Percentiles rank a stretch among this genome's conserved stretches.
Evolutionary conservation across 352 stramenopile genomes (phyloP).

Genomic region (Pythium phragmiticola): DNA sequence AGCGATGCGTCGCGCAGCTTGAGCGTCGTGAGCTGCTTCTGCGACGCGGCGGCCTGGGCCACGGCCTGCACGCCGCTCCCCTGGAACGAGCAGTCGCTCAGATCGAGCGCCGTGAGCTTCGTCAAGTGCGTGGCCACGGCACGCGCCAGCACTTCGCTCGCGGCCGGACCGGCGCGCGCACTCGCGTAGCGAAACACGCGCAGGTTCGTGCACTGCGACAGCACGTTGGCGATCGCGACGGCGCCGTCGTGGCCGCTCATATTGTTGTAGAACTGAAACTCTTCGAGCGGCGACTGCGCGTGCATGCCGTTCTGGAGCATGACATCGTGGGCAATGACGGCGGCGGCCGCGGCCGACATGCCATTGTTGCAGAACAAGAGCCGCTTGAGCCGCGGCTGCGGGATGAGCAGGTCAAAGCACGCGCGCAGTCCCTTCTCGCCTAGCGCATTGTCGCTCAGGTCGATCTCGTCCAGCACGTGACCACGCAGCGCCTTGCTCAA

Average conservation of each 20-base stretch:
- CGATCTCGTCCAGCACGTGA: slow-evolving; percentile 80
- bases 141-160: slow-evolving; percentile 46
- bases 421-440: slow-evolving; percentile 75
- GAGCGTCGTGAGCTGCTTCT: slow-evolving; percentile 69
- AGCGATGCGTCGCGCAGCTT: slow-evolving; percentile 91
- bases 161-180: slow-evolving; percentile 53
- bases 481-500: slow-evolving; percentile 78
- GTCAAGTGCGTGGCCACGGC: slow-evolving; percentile 48
- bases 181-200: slow-evolving; percentile 66
- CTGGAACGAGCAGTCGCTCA: slow-evolving; percentile 92
- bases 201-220: slow-evolving; percentile 47
- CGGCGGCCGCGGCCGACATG: slow-evolving; percentile 62
- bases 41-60: slow-evolving; percentile 60
- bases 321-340: slow-evolving; percentile 67
- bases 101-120: slow-evolving; percentile 79
- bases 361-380: slow-evolving; percentile 80
- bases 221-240: slow-evolving; percentile 54
- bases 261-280: slow-evolving; percentile 88
- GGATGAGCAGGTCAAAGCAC: slow-evolving; percentile 73
- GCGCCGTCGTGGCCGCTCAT: slow-evolving; percentile 79
- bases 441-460: slow-evolving; percentile 81
- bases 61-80: slow-evolving; percentile 71
- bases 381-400: slow-evolving; percentile 54
- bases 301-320: slow-evolving; percentile 58
- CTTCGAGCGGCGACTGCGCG: slow-evolving; percentile 46